phyloP scores from a whole-genome alignment of 2,329 filamentous ascomycete genomes.

The Pseudogymnoascus sp. region DNA sequence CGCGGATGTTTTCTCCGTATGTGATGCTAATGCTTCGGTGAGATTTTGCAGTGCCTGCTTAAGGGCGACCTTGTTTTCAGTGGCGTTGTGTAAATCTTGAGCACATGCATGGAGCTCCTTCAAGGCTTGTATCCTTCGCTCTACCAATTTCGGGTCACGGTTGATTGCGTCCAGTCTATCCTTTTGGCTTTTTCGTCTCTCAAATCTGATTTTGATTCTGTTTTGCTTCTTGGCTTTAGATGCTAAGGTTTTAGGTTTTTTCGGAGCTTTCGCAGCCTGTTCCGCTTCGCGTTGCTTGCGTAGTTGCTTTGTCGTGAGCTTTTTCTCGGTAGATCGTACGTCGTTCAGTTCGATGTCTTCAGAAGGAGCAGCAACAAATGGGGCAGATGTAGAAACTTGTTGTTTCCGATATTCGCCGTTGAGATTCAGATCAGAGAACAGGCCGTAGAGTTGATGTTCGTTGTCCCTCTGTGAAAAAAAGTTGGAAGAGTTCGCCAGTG shows the following conservation, averaged over 20 bases:
- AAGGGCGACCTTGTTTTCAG: constrained; percentile 1
- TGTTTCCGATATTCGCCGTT: neutral
- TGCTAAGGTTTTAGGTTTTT: neutral
- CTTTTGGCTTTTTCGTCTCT: constrained; percentile 1
- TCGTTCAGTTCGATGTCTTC: constrained; percentile 3
- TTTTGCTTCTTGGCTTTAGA: constrained; percentile 6
- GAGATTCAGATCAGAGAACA: neutral
- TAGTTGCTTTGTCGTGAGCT: constrained; percentile 3
- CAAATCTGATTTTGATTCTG: constrained; percentile 5
- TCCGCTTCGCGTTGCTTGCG: neutral
- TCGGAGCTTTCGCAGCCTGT: constrained; percentile 1
- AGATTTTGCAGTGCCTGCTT: neutral
- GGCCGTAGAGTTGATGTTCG: constrained; percentile 4
- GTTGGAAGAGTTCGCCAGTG: constrained; percentile 1
- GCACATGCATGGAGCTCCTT: neutral
- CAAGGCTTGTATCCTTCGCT: neutral
- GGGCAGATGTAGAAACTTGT: neutral
- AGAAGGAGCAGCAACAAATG: neutral
- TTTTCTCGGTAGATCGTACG: neutral
- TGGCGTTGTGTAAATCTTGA: constrained; percentile 3
- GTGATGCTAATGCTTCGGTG: neutral
- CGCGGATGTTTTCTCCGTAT: neutral
- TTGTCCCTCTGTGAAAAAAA: neutral
- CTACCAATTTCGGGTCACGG: neutral
- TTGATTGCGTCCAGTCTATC: constrained; percentile 3